Conservation (phyloP, 148 eudicot genomes). For the Cornus kousa region DNA sequence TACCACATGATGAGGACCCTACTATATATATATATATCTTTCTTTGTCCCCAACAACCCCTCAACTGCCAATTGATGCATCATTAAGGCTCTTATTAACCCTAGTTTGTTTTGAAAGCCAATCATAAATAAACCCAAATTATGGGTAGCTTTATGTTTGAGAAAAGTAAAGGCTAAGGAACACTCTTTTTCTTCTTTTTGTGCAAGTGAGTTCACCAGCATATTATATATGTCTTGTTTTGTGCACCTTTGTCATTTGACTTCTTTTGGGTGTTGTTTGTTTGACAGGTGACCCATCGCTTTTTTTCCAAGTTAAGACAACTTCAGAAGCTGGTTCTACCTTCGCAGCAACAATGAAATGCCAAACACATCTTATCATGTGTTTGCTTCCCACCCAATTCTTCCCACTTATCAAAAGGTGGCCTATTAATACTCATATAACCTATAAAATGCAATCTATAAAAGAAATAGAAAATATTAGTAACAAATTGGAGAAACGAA, state of each 20-base stretch:
- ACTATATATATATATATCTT: no score
- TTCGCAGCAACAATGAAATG: background rate
- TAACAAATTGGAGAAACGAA: background rate
- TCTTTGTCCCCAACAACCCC: background rate
- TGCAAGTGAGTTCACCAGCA: background rate
- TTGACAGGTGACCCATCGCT: conserved; percentile 1
- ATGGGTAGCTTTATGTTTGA: conserved; percentile 26
- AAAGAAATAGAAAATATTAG: background rate
- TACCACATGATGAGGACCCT: no score
- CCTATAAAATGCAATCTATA: background rate
- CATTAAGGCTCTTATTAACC: conserved; percentile 5
- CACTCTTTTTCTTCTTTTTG: background rate
- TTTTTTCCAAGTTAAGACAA: conserved; percentile 22
- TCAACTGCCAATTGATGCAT: conserved; percentile 9
- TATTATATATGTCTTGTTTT: background rate
- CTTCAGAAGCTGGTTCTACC: background rate
- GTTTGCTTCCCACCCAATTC: background rate
- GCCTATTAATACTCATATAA: background rate
- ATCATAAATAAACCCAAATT: background rate
- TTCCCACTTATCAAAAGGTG: background rate
- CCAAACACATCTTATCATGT: background rate
- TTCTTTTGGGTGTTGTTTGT: background rate
- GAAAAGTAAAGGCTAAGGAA: conserved; percentile 27
- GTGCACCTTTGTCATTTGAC: background rate
- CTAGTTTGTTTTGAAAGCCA: background rate